phyloP scores from a whole-genome alignment of 805 yeast species.

The Wickerhamiella qilinensis region DNA sequence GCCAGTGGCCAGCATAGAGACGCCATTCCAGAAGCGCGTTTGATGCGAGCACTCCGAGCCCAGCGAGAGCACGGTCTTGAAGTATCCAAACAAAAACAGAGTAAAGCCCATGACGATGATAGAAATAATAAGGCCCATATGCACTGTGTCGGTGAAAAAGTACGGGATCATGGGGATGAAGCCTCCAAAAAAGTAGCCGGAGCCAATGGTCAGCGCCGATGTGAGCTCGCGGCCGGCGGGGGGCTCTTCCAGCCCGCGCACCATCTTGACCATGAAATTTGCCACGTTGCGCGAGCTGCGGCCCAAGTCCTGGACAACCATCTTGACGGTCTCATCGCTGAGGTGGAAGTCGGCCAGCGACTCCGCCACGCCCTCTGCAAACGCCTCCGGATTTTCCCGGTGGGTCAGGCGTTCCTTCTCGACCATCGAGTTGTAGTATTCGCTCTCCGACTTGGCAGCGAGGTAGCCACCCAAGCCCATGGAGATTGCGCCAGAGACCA shows the following conservation, averaged over 20 bases:
- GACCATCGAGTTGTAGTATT: conserved; percentile 18
- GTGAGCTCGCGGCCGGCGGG: conserved; percentile 80
- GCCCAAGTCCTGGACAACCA: conserved; percentile 65
- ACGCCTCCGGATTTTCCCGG: conserved; percentile 19
- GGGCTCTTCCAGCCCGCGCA: conserved; percentile 90
- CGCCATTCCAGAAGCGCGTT: conserved; percentile 46
- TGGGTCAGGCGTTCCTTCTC: conserved; percentile 16
- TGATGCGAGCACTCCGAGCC: conserved; percentile 51
- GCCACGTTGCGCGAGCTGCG: conserved; percentile 62
- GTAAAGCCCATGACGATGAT: conserved; percentile 74
- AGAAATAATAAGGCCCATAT: conserved; percentile 58
- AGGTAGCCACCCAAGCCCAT: conserved; percentile 97
- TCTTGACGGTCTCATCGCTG: conserved; percentile 53
- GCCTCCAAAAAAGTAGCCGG: conserved; percentile 81
- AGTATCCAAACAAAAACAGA: conserved; percentile 70
- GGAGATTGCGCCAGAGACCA: conserved; percentile 90
- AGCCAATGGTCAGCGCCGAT: conserved; percentile 80
- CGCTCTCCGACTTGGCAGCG: conserved; percentile 76
- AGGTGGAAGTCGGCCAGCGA: conserved; percentile 55
- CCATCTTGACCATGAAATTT: conserved; percentile 74
- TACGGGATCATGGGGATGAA: conserved; percentile 83
- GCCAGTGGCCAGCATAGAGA: conserved; percentile 88
- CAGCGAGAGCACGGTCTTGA: conserved; percentile 72
- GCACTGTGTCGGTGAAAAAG: conserved; percentile 64
- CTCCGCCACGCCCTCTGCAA: conserved; percentile 69